phyloP scores from a whole-genome alignment of 2,329 filamentous ascomycete genomes.

The Dissoconium aciculare region DNA sequence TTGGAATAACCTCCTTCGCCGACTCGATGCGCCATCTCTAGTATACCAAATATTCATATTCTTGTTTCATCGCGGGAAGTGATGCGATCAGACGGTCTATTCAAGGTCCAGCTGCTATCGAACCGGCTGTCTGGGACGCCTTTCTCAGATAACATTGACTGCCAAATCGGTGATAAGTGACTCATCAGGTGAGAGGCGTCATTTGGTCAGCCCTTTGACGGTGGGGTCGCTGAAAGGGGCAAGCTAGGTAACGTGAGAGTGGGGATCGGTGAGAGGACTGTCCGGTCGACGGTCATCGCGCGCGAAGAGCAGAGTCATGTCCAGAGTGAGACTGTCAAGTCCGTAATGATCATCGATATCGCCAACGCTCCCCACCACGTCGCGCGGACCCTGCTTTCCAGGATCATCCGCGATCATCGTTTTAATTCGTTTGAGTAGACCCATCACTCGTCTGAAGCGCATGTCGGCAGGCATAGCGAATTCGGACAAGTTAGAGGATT shows the following conservation, averaged over 20 bases:
- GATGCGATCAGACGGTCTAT: too few relatives aligned
- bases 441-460: constrained; percentile 45
- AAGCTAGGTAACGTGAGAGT: too few relatives aligned
- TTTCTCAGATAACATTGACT: not conserved
- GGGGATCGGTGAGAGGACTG: not conserved
- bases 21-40: too few relatives aligned
- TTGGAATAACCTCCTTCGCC: too few relatives aligned
- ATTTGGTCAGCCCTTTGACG: too few relatives aligned
- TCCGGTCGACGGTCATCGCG: constrained; percentile 29
- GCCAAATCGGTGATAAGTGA: not conserved
- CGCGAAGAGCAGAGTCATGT: constrained; percentile 58
- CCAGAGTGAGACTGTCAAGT: constrained; percentile 47
- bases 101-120: too few relatives aligned
- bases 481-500: constrained; percentile 34
- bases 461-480: constrained; percentile 42
- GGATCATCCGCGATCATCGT: constrained; percentile 48
- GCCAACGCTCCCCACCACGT: constrained; percentile 52
- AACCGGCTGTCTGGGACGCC: not conserved
- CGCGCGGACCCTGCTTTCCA: constrained; percentile 43
- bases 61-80: too few relatives aligned
- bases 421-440: constrained; percentile 45
- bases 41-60: too few relatives aligned
- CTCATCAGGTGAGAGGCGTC: too few relatives aligned
- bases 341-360: constrained; percentile 55
- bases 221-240: too few relatives aligned